Base-by-base conservation (phyloP, 2,329 filamentous ascomycete species). In the Gaeumannomyces sp. region DNA sequence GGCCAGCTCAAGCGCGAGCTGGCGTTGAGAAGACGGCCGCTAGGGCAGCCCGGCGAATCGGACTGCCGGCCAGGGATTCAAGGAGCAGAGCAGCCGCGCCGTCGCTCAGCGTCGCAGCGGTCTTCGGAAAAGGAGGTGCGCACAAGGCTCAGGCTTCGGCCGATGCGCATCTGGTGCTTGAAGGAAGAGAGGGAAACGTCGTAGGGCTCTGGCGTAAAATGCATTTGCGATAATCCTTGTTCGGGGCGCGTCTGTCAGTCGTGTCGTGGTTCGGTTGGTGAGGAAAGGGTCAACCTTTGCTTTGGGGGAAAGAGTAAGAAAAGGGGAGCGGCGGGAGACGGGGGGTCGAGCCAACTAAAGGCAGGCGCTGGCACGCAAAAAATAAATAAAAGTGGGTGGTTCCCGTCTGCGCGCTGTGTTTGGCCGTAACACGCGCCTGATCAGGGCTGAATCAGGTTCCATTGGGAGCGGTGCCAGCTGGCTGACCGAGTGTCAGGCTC, bases 31-130 rank as follows among this genome's bases (percentile, higher is more conserved):
- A 53, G 45, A 53, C 4, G 45, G 45, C 11, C 45, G 45, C 45
- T 22, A 35, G 66, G 59, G 64, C 53, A 60, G 28, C 61, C 25
- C 61, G 35, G 45, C 45, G 13, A 56, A 19, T 27, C 60, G 38
- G 65, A 27, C 60, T 65, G 69, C 70, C 70, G 71, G 72, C 56
- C 61, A 57, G 61, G 56, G 61, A 63, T 76, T 79, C 77, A 80
- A 73, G 61, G 45, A 29, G 50, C 53, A 45, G 16, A 33, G 61
- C 61, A 63, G 74, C 84, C 83, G 69, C 83, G 83, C 75, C 84
- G 83, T 72, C 83, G 83, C 78, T 85, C 80, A 67, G 83, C 82
- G 78, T 86, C 83, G 71, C 81, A 81, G 73, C 84, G 83, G 70
- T 77, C 77, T 73, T 83, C 78, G 70, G 78, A 80, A 70, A 82